These are phyloP conservation scores for Mesostigma viride DNA, from an alignment of 139 green algal genomes.

Conservation along the genomic window DNA sequence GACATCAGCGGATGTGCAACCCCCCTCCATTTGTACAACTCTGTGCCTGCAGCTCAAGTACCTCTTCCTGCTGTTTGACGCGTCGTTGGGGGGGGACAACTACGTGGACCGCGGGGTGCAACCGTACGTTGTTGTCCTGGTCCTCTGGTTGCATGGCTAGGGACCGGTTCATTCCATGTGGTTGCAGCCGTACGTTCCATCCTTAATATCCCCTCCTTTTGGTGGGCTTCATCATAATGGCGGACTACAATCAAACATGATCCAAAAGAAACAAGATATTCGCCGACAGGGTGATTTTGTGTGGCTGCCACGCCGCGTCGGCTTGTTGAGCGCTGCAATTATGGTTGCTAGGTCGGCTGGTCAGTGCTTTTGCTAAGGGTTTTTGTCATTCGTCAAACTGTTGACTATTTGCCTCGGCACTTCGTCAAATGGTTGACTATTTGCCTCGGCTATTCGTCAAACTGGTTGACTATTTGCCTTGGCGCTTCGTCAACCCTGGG, in stretches of 20 bases:
- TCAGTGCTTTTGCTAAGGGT: no score
- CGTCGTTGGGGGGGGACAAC: conserved; percentile 6
- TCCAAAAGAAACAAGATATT: background rate
- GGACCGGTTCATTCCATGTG: background rate
- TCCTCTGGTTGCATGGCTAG: background rate
- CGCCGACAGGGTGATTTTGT: background rate
- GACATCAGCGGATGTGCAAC: no score
- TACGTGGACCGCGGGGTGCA: conserved; percentile 22
- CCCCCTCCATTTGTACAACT: background rate
- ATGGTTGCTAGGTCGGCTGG: no score
- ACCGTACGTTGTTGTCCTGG: background rate
- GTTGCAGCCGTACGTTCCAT: background rate
- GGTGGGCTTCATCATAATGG: background rate
- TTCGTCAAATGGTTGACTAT: no score
- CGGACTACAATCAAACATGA: background rate
- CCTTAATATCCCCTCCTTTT: background rate
- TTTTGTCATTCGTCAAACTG: no score
- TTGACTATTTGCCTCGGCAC: no score
- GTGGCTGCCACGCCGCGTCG: no score
- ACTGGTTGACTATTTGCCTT: no score
- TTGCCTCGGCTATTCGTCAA: no score
- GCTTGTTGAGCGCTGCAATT: no score
- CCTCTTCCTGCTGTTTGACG: conserved; percentile 66
- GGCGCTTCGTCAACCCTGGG: no score
- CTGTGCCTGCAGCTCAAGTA: conserved; percentile 59